Conservation (phyloP, 2,329 filamentous ascomycete genomes). For the Lecanoromycetidae sp. region DNA sequence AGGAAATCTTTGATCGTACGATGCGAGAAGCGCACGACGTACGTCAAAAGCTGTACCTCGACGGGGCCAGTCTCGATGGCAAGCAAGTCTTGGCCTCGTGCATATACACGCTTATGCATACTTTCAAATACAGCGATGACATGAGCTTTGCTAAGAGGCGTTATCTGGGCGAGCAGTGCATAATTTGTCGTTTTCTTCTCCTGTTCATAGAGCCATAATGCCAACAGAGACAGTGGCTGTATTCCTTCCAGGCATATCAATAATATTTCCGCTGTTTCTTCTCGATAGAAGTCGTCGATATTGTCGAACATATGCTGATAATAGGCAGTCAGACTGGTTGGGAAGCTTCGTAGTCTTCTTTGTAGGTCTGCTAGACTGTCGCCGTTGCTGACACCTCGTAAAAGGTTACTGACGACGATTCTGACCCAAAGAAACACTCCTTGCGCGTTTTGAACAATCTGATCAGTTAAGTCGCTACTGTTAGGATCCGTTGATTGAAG, state of each 20-base stretch:
- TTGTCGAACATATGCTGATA: constrained; percentile 1
- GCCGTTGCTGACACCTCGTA: constrained; percentile 1
- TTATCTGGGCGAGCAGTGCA: not conserved
- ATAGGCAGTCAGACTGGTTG: not conserved
- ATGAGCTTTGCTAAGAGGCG: not conserved
- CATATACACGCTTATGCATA: not conserved
- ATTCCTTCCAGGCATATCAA: not conserved
- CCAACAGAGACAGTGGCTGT: not conserved
- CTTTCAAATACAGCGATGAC: not conserved
- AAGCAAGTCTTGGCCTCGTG: constrained; percentile 1
- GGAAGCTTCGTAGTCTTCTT: not conserved
- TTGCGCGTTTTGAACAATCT: constrained; percentile 4
- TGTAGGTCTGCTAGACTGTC: constrained; percentile 3
- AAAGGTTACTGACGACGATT: constrained; percentile 1
- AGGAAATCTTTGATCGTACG: constrained; percentile 1
- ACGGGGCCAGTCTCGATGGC: not conserved
- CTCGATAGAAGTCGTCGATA: constrained; percentile 3
- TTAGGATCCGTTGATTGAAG: not conserved
- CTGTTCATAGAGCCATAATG: constrained; percentile 1
- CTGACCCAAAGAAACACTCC: constrained; percentile 7
- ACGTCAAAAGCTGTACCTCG: not conserved
- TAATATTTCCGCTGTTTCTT: constrained; percentile 6
- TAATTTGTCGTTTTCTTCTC: not conserved
- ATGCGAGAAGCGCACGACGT: not conserved
- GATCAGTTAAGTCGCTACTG: not conserved